Evolutionary conservation across 2,329 filamentous ascomycete genomes (phyloP), one percentile per base, ranked within the genome.

Genomic region (Penicillium brasilianum): DNA sequence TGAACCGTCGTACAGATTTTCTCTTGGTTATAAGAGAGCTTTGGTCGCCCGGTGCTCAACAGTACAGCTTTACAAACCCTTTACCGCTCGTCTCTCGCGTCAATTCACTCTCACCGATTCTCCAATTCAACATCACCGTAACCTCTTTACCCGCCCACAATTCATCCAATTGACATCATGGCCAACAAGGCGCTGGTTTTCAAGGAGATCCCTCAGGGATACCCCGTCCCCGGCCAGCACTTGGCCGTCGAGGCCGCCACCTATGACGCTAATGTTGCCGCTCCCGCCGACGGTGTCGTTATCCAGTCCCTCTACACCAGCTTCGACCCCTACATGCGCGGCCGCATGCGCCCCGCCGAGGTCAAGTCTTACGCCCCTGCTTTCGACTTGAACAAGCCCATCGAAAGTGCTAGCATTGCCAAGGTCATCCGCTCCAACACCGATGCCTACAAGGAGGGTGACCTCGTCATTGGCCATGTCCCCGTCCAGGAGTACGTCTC

Each of bases 251-350:
- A 95, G 76, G 78, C 84, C 66, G 84, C 84, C 61, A 82, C 86
- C 20, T 88, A 93, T 66, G 90, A 95, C 73, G 78, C 88, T 66
- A 71, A 69, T 55, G 69, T 74, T 28, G 67, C 84, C 5, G 84
- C 87, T 30, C 83, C 87, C 25, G 75, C 84, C 48, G 89, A 90
- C 65, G 88, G 92, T 43, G 76, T 96, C 52, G 86, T 86, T 34
- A 79, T 89, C 66, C 86, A 92, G 79, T 85, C 90, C 69, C 84
- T 89, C 71, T 92, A 90, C 76, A 83, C 88, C 66, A 93, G 90
- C 43, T 90, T 90, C 79, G 92, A 96, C 77, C 92, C 92, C 1
- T 96, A 96, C 81, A 87, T 91, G 82, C 90, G 93, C 59, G 90
- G 90, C 62, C 86, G 87, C 68, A 93, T 96, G 90, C 88, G 91